These are phyloP conservation scores for Helminthosporium solani DNA, from an alignment of 2,329 filamentous ascomycete genomes.

Conservation along the genomic window DNA sequence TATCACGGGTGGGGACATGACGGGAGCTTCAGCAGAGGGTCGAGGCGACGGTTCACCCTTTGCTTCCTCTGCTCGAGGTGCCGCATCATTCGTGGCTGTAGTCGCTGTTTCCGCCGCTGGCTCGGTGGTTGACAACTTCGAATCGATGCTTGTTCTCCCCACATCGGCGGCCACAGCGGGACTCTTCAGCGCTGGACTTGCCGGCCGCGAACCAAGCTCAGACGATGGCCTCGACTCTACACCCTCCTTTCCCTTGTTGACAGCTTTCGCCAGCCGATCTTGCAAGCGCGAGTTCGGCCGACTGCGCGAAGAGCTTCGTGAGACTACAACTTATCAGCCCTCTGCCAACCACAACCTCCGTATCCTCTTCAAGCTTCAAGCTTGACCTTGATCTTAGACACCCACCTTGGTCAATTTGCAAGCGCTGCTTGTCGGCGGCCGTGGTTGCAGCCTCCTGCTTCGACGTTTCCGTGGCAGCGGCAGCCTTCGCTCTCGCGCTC, in stretches of 20 bases:
- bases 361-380: too few species aligned
- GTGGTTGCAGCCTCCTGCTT: slow-evolving; percentile 22
- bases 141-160: slow-evolving; percentile 49
- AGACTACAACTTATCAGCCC: slow-evolving; percentile 46
- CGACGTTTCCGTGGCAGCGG: slow-evolving; percentile 42
- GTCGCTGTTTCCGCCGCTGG: slow-evolving; percentile 22
- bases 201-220: slow-evolving; percentile 53
- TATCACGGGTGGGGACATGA: slow-evolving; percentile 19
- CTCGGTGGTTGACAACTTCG: slow-evolving; percentile 31
- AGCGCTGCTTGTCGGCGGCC: slow-evolving; percentile 28
- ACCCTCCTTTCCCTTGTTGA: slow-evolving; percentile 68
- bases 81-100: slow-evolving; percentile 7
- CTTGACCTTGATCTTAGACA: too few species aligned
- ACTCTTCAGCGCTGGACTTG: slow-evolving; percentile 51
- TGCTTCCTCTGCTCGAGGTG: slow-evolving; percentile 4
- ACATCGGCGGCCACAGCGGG: slow-evolving; percentile 32
- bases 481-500: slow-evolving; percentile 45
- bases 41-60: slow-evolving; percentile 16
- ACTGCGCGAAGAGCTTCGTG: slow-evolving; percentile 65
- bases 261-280: slow-evolving; percentile 82
- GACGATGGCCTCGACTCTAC: slow-evolving; percentile 52
- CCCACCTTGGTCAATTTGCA: slow-evolving; percentile 36
- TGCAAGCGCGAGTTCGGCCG: slow-evolving; percentile 80
- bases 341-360: background rate
- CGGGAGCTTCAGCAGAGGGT: slow-evolving; percentile 29